These are phyloP conservation scores for Erodium maritimum DNA, from an alignment of 345 rosid species.

Conservation along the genomic window DNA sequence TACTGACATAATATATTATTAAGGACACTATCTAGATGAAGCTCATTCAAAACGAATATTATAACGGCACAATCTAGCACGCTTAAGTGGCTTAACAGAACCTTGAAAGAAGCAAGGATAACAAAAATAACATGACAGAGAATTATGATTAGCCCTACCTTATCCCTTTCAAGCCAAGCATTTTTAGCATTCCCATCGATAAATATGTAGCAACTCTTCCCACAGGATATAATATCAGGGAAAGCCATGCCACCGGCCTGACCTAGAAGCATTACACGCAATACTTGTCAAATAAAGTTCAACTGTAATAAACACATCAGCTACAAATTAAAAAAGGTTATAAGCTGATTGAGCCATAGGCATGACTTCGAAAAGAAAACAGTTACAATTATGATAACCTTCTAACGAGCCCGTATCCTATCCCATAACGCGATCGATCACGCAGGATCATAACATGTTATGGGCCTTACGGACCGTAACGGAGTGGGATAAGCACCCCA, in stretches of 20 bases:
- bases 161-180: slow-evolving; percentile 88
- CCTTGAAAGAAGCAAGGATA: background rate
- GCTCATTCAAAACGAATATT: background rate
- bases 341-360: background rate
- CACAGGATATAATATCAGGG: slow-evolving; percentile 84
- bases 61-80: background rate
- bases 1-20: too few relatives aligned
- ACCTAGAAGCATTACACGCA: slow-evolving; percentile 58
- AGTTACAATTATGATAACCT: background rate
- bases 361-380: slow-evolving; percentile 3
- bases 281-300: slow-evolving; percentile 17
- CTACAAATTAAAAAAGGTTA: background rate
- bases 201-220: slow-evolving; percentile 87
- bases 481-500: too few relatives aligned
- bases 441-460: too few relatives aligned
- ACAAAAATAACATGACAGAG: background rate
- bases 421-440: too few relatives aligned
- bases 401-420: too few relatives aligned
- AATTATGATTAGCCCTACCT: slow-evolving; percentile 32
- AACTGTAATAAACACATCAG: slow-evolving; percentile 2
- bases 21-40: too few relatives aligned
- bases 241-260: slow-evolving; percentile 99
- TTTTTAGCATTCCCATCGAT: slow-evolving; percentile 92
- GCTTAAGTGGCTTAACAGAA: background rate
- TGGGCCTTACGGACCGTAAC: too few relatives aligned